Evolutionary conservation across 352 stramenopile genomes (phyloP).

Genomic region (Phytopythium boreale): DNA sequence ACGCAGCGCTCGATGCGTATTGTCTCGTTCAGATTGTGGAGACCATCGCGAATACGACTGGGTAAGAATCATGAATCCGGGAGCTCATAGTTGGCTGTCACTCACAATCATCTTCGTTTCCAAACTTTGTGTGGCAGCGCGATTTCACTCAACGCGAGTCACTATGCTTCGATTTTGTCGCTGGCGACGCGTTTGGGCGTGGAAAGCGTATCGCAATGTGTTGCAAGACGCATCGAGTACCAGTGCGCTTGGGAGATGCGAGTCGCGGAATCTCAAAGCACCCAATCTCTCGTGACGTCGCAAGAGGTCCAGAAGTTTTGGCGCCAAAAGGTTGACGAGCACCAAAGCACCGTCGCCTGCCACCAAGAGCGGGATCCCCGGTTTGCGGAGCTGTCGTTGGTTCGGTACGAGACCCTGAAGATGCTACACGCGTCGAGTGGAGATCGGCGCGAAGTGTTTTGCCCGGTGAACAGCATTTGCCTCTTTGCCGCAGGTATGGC

Average conservation of each 20-base stretch:
- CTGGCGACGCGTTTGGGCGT: background rate
- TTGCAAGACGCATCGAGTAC: conserved; percentile 10
- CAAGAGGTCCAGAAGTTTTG: conserved; percentile 30
- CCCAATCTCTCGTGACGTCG: conserved; percentile 20
- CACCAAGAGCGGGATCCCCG: background rate
- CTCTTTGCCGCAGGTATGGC: conserved; percentile 52
- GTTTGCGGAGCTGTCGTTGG: conserved; percentile 22
- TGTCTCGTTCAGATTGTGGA: conserved; percentile 23
- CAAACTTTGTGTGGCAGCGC: background rate
- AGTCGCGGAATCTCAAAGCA: background rate
- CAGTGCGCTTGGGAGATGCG: conserved; percentile 12
- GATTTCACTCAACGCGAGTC: background rate
- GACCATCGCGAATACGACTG: background rate
- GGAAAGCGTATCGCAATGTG: background rate
- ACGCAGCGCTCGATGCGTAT: conserved; percentile 25
- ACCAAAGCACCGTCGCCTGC: background rate
- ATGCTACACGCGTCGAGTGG: background rate
- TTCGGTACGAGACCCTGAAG: conserved; percentile 14
- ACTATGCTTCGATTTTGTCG: background rate
- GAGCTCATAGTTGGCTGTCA: background rate
- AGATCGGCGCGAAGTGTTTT: conserved; percentile 7
- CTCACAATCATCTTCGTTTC: background rate
- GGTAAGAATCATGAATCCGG: background rate
- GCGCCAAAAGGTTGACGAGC: conserved; percentile 8
- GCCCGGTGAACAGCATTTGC: conserved; percentile 66